Evolutionary conservation across 768 basidiomycete species (phyloP), one percentile per base, ranked within the genome.

Genomic region (Chalciporus pseudorubinellus): DNA sequence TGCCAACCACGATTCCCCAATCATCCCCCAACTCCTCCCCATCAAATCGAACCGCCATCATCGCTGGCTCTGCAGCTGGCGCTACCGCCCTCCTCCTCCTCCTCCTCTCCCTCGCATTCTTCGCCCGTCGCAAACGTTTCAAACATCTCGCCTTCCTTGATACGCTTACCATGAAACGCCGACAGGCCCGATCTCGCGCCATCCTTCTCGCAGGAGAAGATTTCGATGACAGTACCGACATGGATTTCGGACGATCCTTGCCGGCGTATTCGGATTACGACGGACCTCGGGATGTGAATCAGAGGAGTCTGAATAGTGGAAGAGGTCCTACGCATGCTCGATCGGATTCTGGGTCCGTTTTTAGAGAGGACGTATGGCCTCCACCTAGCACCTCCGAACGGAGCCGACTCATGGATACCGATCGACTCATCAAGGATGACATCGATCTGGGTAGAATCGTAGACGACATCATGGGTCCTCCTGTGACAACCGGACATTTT

Each of bases 381-480:
- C 74, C 75, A 0, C 78, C 78, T 1, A 48, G 36, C 40, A n/a
- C 9, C n/a, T 3, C 34, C 16, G 69, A 69, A 33, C 41, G 44
- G 33, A 59, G 57, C 0, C 52, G 67, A 51, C 55, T 66, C 20
- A 55, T 62, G 38, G 62, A 68, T 12, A 5, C 51, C 62, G 0
- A 21, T 64, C 24, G 21, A 11, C 31, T 46, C 2, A 26, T 34
- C 19, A 18, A 38, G 28, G 51, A 46, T 11, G 45, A 48, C 2
- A 12, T 71, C 21, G 69, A 74, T 22, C 51, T 77, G 9, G 47
- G 65, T n/a, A 66, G 57, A 9, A 78, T 80, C 42, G 73, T 79
- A 9, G 72, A 77, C 48, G 72, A 78, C 43, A 72, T 80, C 1
- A 80, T 80, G 78, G 78, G 78, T 3, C 72, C 75, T 4, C 40